Percentiles rank a stretch among this genome's conserved stretches.
Evolutionary conservation across 179 eudicot species (phyloP).

Genomic region (Actinidia polygama): DNA sequence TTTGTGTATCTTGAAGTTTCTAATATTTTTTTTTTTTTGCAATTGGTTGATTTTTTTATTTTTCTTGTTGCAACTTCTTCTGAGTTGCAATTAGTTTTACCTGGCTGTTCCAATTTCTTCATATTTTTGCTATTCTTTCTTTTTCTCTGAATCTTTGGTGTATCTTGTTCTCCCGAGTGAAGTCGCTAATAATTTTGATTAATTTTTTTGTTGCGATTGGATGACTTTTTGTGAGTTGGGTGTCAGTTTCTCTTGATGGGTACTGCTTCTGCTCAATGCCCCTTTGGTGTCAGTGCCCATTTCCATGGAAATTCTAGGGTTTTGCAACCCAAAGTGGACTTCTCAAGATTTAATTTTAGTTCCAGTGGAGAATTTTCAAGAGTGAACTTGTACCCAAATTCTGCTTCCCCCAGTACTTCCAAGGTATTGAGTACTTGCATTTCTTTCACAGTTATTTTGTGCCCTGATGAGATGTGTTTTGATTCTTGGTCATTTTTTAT

Average conservation of each 20-base stretch:
- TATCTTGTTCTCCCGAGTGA: background rate
- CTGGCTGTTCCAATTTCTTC: background rate
- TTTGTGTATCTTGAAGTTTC: background rate
- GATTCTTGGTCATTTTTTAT: background rate
- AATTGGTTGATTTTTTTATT: background rate
- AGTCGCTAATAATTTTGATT: background rate
- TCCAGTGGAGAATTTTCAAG: slow-evolving; percentile 37
- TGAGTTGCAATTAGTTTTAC: background rate
- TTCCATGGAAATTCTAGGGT: slow-evolving; percentile 36
- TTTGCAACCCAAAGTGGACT: slow-evolving; percentile 30
- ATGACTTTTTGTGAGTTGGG: slow-evolving; percentile 12
- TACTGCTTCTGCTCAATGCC: slow-evolving; percentile 36
- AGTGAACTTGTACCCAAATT: slow-evolving; percentile 28
- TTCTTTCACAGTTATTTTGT: background rate
- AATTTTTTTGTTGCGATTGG: slow-evolving; percentile 10
- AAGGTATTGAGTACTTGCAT: slow-evolving; percentile 39
- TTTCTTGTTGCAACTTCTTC: background rate
- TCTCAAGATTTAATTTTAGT: slow-evolving; percentile 33
- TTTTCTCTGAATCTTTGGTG: background rate
- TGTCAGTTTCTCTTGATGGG: slow-evolving; percentile 36
- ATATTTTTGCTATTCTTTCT: background rate
- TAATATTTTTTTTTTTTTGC: background rate
- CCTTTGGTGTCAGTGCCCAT: slow-evolving; percentile 41
- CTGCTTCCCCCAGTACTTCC: slow-evolving; percentile 19
- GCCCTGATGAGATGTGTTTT: background rate